phyloP scores from a whole-genome alignment of 2,329 filamentous ascomycete genomes.

The Fusarium algeriense region DNA sequence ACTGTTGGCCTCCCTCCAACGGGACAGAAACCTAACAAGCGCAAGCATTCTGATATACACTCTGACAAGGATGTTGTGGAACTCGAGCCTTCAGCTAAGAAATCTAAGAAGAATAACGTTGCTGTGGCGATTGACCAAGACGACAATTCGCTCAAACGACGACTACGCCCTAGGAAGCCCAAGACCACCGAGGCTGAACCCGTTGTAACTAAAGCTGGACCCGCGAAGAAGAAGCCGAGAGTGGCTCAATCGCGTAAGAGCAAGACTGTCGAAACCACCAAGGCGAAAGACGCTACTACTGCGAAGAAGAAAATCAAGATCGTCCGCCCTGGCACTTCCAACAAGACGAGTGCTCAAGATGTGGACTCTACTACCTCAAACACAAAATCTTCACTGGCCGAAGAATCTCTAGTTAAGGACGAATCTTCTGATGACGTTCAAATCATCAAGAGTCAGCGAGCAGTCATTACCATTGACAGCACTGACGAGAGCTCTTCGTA shows the following conservation, averaged over 20 bases:
- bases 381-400: constrained; percentile 2
- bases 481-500: constrained; percentile 38
- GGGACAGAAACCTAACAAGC: constrained; percentile 27
- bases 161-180: constrained; percentile 40
- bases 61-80: not conserved
- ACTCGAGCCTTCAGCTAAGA: not conserved
- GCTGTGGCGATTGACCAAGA: constrained; percentile 11
- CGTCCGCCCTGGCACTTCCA: constrained; percentile 3
- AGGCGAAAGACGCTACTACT: constrained; percentile 8
- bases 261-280: constrained; percentile 11
- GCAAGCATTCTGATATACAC: constrained; percentile 3
- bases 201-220: constrained; percentile 11
- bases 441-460: constrained; percentile 25
- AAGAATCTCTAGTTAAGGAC: constrained; percentile 2
- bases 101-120: not conserved
- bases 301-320: constrained; percentile 16
- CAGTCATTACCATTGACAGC: constrained; percentile 31
- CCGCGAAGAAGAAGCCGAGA: constrained; percentile 25
- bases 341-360: constrained; percentile 9
- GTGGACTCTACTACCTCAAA: not conserved
- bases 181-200: constrained; percentile 23
- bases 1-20: constrained; percentile 32
- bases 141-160: constrained; percentile 35
- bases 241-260: constrained; percentile 8
- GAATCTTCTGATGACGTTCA: constrained; percentile 16